phyloP scores from a whole-genome alignment of 2,329 filamentous ascomycete genomes.

The Aspergillus sp. region DNA sequence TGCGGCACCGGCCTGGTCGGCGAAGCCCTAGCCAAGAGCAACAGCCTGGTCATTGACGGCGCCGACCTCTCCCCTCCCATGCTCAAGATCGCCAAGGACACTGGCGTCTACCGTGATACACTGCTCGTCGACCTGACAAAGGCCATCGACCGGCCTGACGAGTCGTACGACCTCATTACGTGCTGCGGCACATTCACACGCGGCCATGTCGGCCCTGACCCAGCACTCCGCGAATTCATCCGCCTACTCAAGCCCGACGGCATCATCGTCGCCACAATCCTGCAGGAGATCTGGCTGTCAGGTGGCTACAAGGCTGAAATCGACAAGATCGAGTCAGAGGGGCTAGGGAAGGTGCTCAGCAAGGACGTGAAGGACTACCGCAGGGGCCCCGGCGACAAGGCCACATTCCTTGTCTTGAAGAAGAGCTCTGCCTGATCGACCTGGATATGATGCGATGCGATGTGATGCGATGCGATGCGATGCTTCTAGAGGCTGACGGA shows the following conservation, averaged over 20 bases:
- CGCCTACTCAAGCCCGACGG: constrained; percentile 50
- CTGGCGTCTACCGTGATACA: constrained; percentile 49
- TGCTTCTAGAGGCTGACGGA: no score
- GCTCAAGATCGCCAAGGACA: constrained; percentile 53
- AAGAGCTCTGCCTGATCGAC: constrained; percentile 11
- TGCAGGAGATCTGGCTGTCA: constrained; percentile 51
- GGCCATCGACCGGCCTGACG: constrained; percentile 40
- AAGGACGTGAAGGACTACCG: constrained; percentile 30
- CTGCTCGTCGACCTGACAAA: constrained; percentile 49
- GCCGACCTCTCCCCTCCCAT: constrained; percentile 55
- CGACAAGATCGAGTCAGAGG: constrained; percentile 35
- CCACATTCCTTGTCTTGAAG: constrained; percentile 26
- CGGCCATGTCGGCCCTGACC: constrained; percentile 54
- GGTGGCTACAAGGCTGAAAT: constrained; percentile 51
- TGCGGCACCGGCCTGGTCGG: constrained; percentile 58
- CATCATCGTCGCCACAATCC: constrained; percentile 52
- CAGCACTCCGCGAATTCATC: constrained; percentile 51
- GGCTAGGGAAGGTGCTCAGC: constrained; percentile 34
- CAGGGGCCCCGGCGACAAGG: constrained; percentile 31
- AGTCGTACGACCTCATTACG: constrained; percentile 51
- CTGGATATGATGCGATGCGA: background rate
- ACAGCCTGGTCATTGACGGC: constrained; percentile 51
- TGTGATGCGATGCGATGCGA: no score
- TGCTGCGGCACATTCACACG: constrained; percentile 58
- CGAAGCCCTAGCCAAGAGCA: constrained; percentile 44